phyloP scores from a whole-genome alignment of 345 rosid species.

The Syzygium oleosum region DNA sequence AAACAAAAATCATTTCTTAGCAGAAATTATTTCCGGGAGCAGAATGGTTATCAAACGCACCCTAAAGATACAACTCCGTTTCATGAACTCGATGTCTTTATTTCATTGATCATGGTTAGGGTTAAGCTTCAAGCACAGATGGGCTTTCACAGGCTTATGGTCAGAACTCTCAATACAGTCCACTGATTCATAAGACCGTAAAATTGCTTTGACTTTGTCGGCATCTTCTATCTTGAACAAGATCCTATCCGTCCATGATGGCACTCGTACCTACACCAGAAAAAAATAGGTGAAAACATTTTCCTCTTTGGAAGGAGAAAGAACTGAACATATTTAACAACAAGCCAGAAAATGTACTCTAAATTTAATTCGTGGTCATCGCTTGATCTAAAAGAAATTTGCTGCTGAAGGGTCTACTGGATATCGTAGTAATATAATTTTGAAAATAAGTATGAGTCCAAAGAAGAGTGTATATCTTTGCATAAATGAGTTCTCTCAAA shows the following conservation, averaged over 20 bases:
- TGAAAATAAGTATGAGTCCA: background rate
- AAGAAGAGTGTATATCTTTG: background rate
- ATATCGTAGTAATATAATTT: background rate
- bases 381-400: background rate
- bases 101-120: background rate
- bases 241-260: slow-evolving; percentile 41
- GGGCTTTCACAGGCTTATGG: slow-evolving; percentile 37
- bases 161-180: slow-evolving; percentile 31
- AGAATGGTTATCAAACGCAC: too few species aligned
- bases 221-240: slow-evolving; percentile 23
- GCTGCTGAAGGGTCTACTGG: background rate
- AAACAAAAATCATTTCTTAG: too few species aligned
- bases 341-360: background rate
- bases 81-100: background rate
- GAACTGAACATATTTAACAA: background rate
- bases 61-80: background rate
- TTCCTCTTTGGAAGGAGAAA: background rate
- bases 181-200: slow-evolving; percentile 23
- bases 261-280: slow-evolving; percentile 22
- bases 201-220: slow-evolving; percentile 4
- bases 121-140: slow-evolving; percentile 14
- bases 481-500: background rate
- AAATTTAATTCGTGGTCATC: background rate
- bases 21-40: too few species aligned
- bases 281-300: background rate